A percentile compares a stretch with the other conserved stretches of the same genome.
phyloP scores from a whole-genome alignment of 768 basidiomycete species.

The Suillus lakei region DNA sequence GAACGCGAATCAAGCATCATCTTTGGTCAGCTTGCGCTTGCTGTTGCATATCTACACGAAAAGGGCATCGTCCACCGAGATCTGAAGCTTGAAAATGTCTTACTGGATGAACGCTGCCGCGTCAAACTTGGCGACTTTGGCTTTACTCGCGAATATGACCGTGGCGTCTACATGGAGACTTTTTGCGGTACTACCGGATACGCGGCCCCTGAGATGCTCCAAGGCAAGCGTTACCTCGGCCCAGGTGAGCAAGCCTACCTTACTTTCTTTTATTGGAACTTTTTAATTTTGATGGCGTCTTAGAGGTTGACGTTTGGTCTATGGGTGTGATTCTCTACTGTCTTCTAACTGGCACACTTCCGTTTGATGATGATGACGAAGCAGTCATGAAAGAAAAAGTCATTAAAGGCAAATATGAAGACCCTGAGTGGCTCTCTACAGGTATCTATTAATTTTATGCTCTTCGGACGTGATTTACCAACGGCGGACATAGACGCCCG shows the following conservation, averaged over 20 bases:
- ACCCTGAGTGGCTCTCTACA: slow-evolving; percentile 88
- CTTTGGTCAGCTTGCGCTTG: slow-evolving; percentile 97
- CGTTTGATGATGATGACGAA: slow-evolving; percentile 92
- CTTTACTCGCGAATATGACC: slow-evolving; percentile 91
- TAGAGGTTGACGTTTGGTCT: slow-evolving; percentile 97
- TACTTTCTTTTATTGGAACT: not conserved
- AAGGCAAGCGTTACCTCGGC: slow-evolving; percentile 87
- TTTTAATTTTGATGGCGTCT: slow-evolving; percentile 15
- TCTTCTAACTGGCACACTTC: slow-evolving; percentile 85
- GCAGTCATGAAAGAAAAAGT: slow-evolving; percentile 82
- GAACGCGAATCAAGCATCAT: slow-evolving; percentile 85
- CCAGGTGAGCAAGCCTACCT: slow-evolving; percentile 58
- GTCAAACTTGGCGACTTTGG: slow-evolving; percentile 96
- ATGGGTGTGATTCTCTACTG: slow-evolving; percentile 91
- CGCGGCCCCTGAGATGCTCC: slow-evolving; percentile 91
- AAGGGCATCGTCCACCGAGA: slow-evolving; percentile 96
- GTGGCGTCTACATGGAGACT: slow-evolving; percentile 80
- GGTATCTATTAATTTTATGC: slow-evolving; percentile 50
- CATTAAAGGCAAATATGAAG: slow-evolving; percentile 84
- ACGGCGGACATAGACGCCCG: slow-evolving; percentile 60
- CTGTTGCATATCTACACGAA: slow-evolving; percentile 90
- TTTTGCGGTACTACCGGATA: slow-evolving; percentile 96
- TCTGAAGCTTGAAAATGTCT: slow-evolving; percentile 93
- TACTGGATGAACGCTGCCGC: slow-evolving; percentile 88
- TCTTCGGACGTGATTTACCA: slow-evolving; percentile 35